Evolutionary conservation across 257 asterid species (phyloP).

Genomic region (Plantago major): DNA sequence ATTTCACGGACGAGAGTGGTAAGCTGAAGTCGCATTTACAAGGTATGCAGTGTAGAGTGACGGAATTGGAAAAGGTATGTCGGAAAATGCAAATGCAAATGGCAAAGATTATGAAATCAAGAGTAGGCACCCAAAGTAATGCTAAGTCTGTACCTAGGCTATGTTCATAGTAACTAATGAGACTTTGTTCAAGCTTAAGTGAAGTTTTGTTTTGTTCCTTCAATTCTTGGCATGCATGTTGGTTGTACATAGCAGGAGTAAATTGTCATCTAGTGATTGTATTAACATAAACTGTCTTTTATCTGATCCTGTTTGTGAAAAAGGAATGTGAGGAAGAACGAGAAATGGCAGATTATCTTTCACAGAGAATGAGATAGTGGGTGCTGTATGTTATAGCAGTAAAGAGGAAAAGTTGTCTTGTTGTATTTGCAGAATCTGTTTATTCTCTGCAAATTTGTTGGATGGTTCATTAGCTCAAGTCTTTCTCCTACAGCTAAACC

Average conservation of each 20-base stretch:
- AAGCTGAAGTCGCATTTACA: constrained; percentile 63
- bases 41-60: constrained; percentile 86
- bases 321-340: constrained; percentile 10
- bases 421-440: constrained; percentile 23
- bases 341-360: not conserved
- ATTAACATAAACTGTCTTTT: not conserved
- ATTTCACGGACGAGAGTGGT: constrained; percentile 54
- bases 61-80: constrained; percentile 74
- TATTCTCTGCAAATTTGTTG: constrained; percentile 27
- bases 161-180: constrained; percentile 48
- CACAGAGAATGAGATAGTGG: constrained; percentile 29
- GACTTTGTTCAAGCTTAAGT: not conserved
- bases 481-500: not conserved
- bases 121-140: constrained; percentile 40
- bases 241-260: constrained; percentile 30
- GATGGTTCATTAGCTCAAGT: not conserved
- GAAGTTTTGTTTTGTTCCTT: constrained; percentile 2
- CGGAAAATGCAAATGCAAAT: constrained; percentile 69
- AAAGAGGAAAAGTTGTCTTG: constrained; percentile 3
- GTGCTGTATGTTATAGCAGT: constrained; percentile 14
- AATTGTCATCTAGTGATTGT: constrained; percentile 1
- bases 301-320: not conserved
- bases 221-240: constrained; percentile 10
- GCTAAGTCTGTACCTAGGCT: constrained; percentile 67
- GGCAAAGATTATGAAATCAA: constrained; percentile 67